Evolutionary conservation across 2,329 filamentous ascomycete species (phyloP).

Genomic region (Talaromyces piceae): DNA sequence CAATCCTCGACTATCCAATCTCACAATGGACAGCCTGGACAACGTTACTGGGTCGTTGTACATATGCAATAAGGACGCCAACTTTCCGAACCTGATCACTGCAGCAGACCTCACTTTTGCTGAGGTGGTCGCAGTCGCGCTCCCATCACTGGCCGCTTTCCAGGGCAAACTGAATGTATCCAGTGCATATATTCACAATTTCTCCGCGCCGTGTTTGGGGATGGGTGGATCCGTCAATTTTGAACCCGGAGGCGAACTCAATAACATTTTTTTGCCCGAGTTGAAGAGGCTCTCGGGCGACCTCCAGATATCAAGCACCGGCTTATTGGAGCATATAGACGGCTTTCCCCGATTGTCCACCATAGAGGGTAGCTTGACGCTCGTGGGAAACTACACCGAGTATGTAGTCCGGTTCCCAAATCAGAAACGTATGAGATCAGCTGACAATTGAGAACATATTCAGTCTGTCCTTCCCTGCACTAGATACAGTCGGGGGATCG

Average conservation of each 20-base stretch:
- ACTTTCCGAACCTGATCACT: neutral
- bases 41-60: neutral
- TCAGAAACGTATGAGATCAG: neutral
- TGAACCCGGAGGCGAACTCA: neutral
- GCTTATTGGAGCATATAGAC: neutral
- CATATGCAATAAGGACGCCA: neutral
- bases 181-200: neutral
- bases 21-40: neutral
- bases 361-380: neutral
- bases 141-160: neutral
- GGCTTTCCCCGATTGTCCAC: neutral
- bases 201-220: neutral
- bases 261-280: neutral
- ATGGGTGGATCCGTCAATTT: neutral
- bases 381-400: neutral
- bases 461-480: neutral
- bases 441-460: neutral
- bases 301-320: neutral
- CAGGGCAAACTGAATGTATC: neutral
- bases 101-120: neutral
- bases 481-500: neutral
- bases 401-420: neutral
- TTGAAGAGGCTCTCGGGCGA: neutral
- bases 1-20: neutral
- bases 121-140: neutral